Conservation (phyloP, 768 basidiomycete genomes). For the Auricularia sp. region DNA sequence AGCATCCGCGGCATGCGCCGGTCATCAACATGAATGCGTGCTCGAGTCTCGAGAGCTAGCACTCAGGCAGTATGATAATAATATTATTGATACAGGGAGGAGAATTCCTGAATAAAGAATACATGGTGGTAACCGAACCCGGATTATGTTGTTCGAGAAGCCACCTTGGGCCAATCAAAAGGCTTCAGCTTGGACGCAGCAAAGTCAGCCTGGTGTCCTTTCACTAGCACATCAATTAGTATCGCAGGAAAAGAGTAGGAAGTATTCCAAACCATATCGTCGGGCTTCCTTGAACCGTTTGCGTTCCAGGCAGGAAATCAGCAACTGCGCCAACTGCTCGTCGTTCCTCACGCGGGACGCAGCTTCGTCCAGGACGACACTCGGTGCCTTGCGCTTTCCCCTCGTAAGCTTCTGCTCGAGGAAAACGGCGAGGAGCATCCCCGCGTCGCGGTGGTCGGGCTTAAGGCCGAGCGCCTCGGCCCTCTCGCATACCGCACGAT, state of each 20-base stretch:
- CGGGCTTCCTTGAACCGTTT: background rate
- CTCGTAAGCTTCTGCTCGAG: background rate
- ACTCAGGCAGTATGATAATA: too few relatives aligned
- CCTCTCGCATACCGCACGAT: background rate
- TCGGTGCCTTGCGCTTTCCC: background rate
- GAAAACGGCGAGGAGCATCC: background rate
- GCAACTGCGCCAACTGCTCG: background rate
- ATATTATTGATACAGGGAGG: too few relatives aligned
- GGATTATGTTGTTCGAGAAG: too few relatives aligned
- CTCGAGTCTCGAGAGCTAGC: too few relatives aligned
- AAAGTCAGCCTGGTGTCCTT: too few relatives aligned
- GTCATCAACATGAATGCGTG: too few relatives aligned
- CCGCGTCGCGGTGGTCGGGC: background rate
- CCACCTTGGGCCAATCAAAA: too few relatives aligned
- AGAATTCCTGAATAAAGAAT: too few relatives aligned
- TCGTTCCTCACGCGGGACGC: background rate
- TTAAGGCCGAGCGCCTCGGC: background rate
- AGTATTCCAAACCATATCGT: background rate
- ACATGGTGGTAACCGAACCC: too few relatives aligned
- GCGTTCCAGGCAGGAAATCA: background rate
- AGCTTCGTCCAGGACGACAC: background rate
- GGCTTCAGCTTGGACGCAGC: too few relatives aligned
- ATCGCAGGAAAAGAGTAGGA: background rate
- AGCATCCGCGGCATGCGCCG: background rate
- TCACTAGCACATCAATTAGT: background rate